Evolutionary conservation across 2,329 filamentous ascomycete species (phyloP), one percentile per base, ranked within the genome.

Genomic region (Colletotrichum abscissum): DNA sequence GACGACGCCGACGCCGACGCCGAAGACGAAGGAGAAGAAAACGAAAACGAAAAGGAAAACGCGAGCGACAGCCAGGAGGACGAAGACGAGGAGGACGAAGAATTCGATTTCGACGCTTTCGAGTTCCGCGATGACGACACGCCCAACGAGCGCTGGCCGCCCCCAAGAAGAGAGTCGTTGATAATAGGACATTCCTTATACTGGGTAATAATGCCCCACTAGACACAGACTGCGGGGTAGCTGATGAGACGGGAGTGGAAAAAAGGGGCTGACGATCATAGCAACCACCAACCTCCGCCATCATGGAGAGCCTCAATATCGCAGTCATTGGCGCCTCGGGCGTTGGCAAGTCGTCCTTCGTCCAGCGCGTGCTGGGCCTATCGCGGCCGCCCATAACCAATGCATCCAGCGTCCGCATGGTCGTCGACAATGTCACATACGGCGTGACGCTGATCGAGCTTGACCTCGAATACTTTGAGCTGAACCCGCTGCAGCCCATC

Each of bases 301-400:
- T 77, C 73, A 91, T 91, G 89, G 89, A 91, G 75, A 84, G 86
- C 76, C 88, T 91, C 78, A 92, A 91, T 79, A 90, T 93, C 76
- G 90, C 90, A 78, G 86, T 93, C 73, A 90, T 93, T 80, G 92
- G 92, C 77, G 88, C 90, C 80, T 85, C 88, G 77, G 90, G 90
- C 73, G 91, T 92, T 60, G 92, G 92, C 76, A 93, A 93, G 81
- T 92, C 91, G 63, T 88, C 90, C 59, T 92, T 93, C 78, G 90
- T 93, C 78, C 91, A 92, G 81, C 88, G 87, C 58, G 89, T 90
- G 67, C 84, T 92, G 75, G 88, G 89, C 67, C 82, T 92, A 26
- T 81, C 87, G 52, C 83, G 87, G 24, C 84, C 87, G 11, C 88
- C 90, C 38, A 86, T 85, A 63, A 84, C 86, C 26, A 88, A 88